These are phyloP conservation scores for Phytopythium aichiense DNA, from an alignment of 352 stramenopile species.

Conservation along the genomic window DNA sequence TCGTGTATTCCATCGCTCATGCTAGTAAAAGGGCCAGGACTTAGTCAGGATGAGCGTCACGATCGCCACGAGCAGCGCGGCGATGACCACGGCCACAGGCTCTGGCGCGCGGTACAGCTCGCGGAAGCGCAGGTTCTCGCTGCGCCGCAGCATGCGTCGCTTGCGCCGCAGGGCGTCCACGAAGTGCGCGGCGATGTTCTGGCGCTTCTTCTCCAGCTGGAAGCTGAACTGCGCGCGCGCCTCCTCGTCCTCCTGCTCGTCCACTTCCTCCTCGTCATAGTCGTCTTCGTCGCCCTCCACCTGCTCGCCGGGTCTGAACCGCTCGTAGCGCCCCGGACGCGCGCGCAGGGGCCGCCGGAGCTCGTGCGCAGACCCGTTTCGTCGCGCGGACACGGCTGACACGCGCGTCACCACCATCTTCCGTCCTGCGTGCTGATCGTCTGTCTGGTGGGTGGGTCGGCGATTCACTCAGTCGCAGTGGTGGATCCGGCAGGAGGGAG, in stretches of 20 bases:
- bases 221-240: constrained; percentile 48
- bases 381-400: background rate
- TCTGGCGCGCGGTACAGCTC: constrained; percentile 71
- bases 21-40: constrained; percentile 75
- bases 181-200: constrained; percentile 30
- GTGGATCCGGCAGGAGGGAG: no score
- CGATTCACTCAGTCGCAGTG: no score
- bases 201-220: constrained; percentile 27
- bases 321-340: background rate
- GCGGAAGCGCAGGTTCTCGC: constrained; percentile 74
- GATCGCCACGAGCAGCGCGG: constrained; percentile 43
- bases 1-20: background rate
- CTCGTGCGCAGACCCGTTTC: background rate
- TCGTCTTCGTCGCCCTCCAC: constrained; percentile 19
- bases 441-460: background rate
- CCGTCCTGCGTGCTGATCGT: background rate
- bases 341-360: constrained; percentile 2
- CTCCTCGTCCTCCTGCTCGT: constrained; percentile 35
- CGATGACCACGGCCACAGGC: constrained; percentile 53
- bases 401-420: background rate
- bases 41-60: constrained; percentile 73
- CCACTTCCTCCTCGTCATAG: constrained; percentile 21
- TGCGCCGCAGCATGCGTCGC: constrained; percentile 54
- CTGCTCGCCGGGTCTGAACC: background rate
- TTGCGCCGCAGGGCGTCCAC: constrained; percentile 52